Base-by-base conservation (phyloP, 345 rosid species). In the Syzygium aromaticum region DNA sequence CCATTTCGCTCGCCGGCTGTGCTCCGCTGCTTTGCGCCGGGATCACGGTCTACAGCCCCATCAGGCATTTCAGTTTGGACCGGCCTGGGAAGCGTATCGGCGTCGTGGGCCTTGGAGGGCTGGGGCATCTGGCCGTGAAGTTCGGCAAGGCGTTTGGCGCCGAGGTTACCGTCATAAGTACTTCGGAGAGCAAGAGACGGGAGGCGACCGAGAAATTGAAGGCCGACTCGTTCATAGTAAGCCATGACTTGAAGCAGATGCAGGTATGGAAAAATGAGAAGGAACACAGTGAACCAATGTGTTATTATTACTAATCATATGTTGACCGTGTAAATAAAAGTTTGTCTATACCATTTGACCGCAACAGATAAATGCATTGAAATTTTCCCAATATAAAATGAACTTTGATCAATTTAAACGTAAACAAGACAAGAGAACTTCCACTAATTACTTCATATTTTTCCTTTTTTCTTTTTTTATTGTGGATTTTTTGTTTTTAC, bases 131-230 rank as follows among this genome's bases (percentile, higher is more conserved):
- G 25, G 89, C 91, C 16, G 89, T 85, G 21, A 89, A 89, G 86
- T 89, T 87, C 15, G 89, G 88, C 3, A 89, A 87, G 89, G 88
- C 89, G n/a, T 84, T 88, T 7, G 88, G 89, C 19, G 87, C 12
- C 54, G 56, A 80, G 86, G 86, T 85, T 28, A 82, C 87, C 12
- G 87, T 85, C 28, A 89, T 89, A 33, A 85, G 89, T 13, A 57
- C 77, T 1, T 85, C 84, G 4, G 63, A 82, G 6, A 78, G 51
- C 57, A 87, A 89, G 82, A 87, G 87, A 46, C 53, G 11, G 85
- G 89, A 87, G n/a, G 89, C 89, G 7, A 85, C 43, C 7, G 57
- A 87, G 51, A 3, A 77, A 11, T 85, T 80, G 21, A 67, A 84
- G 43, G 86, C 88, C 23, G 87, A 89, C 84, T 77, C 85, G 3